Percentiles rank a stretch among this genome's conserved stretches.
These are phyloP conservation scores for Euryodendron excelsum DNA, from an alignment of 148 eudicot genomes.

Conservation along the genomic window DNA sequence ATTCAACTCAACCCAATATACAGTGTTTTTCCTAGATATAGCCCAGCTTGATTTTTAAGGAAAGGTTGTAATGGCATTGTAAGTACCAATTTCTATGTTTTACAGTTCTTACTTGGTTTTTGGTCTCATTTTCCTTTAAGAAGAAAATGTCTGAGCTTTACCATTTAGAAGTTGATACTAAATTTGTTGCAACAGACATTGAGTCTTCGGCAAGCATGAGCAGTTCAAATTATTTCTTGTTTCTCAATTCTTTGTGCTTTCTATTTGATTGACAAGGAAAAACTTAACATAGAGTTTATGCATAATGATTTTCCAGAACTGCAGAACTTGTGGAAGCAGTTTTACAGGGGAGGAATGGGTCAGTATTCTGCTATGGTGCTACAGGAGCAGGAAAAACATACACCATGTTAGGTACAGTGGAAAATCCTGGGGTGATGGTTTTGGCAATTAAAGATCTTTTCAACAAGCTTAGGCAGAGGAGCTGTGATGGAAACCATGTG, in stretches of 20 bases:
- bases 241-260: too few relatives aligned
- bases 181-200: not conserved
- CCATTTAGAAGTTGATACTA: not conserved
- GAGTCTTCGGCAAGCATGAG: too few relatives aligned
- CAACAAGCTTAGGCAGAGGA: constrained; percentile 73
- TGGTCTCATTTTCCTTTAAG: too few relatives aligned
- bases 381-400: constrained; percentile 93
- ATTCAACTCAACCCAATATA: not conserved
- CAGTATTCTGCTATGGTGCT: constrained; percentile 89
- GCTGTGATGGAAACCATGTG: constrained; percentile 76
- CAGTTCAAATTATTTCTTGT: too few relatives aligned
- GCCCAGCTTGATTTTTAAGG: not conserved
- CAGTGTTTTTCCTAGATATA: not conserved
- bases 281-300: not conserved
- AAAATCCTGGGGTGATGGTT: constrained; percentile 87
- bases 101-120: not conserved
- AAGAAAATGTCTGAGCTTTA: not conserved
- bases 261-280: not conserved
- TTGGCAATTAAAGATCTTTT: constrained; percentile 86
- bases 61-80: not conserved
- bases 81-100: not conserved
- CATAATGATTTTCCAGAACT: constrained; percentile 49
- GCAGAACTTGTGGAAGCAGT: constrained; percentile 88
- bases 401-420: constrained; percentile 82
- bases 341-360: constrained; percentile 80